Percentiles rank a stretch among this genome's conserved stretches.
Conservation (phyloP, 805 yeast genomes). For the Wickerhamiella azyma region DNA sequence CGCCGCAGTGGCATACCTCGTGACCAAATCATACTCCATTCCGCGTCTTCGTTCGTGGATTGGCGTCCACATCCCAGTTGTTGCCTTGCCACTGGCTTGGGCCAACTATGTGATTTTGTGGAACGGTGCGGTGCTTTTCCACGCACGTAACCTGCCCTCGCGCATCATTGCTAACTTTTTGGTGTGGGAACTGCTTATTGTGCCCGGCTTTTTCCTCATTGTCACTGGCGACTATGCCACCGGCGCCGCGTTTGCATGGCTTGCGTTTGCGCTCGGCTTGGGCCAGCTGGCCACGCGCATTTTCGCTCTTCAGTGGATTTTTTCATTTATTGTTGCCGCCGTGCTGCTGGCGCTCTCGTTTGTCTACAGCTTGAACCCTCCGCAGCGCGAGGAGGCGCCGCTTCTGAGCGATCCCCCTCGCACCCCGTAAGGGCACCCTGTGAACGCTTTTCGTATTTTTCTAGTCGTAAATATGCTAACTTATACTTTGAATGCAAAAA, state of each 20-base stretch:
- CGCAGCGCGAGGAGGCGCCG: constrained; percentile 15
- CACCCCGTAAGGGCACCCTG: constrained; percentile 6
- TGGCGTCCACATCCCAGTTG: constrained; percentile 48
- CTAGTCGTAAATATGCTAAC: neutral
- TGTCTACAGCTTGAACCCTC: constrained; percentile 26
- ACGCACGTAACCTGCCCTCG: constrained; percentile 42
- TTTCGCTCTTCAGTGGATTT: constrained; percentile 76
- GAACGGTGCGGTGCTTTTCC: constrained; percentile 71
- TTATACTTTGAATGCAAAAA: constrained; percentile 19
- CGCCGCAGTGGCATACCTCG: constrained; percentile 39
- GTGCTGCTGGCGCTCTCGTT: constrained; percentile 39
- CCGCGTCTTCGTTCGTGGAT: constrained; percentile 40
- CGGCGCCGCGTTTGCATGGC: constrained; percentile 44
- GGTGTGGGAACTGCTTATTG: constrained; percentile 63
- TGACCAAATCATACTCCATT: constrained; percentile 46
- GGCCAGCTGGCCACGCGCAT: constrained; percentile 56
- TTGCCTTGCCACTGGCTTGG: constrained; percentile 68
- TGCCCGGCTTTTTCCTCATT: constrained; percentile 45
- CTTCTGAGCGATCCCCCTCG: constrained; percentile 10
- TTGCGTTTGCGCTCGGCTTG: constrained; percentile 53
- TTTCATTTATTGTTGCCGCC: constrained; percentile 56
- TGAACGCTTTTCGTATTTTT: no score
- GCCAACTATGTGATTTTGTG: constrained; percentile 59
- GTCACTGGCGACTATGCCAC: constrained; percentile 58
- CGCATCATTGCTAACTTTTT: constrained; percentile 58